These are phyloP conservation scores for Sporothrix sp. DNA, from an alignment of 2,329 filamentous ascomycete genomes.

Conservation along the genomic window DNA sequence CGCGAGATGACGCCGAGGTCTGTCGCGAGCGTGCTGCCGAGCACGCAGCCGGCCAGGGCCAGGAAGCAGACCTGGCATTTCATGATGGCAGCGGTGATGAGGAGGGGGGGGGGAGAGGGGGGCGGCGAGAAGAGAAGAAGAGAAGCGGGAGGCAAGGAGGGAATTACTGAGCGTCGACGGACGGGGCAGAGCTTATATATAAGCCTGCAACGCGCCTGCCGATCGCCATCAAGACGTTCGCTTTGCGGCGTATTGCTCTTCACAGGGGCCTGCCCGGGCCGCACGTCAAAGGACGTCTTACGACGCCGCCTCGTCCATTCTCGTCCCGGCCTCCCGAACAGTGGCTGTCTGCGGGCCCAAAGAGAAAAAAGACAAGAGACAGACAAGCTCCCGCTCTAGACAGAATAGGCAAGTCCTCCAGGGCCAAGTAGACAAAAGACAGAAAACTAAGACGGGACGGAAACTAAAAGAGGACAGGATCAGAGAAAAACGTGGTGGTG, in stretches of 20 bases:
- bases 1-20: constrained; percentile 24
- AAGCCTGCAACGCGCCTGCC: background rate
- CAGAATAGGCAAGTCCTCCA: background rate
- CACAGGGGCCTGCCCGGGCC: too few relatives aligned
- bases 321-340: too few relatives aligned
- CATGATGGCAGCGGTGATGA: background rate
- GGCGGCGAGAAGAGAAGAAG: background rate
- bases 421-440: too few relatives aligned
- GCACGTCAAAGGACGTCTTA: too few relatives aligned
- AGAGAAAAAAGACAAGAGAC: background rate
- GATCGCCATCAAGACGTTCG: background rate
- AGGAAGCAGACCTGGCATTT: constrained; percentile 8
- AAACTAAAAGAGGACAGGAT: background rate
- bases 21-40: constrained; percentile 17
- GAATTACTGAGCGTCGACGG: background rate
- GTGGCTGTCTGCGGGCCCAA: too few relatives aligned
- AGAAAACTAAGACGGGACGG: background rate
- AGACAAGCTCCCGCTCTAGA: background rate
- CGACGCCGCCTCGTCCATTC: too few relatives aligned
- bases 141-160: background rate
- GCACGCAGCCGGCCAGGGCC: constrained; percentile 8
- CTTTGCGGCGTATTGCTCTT: too few relatives aligned
- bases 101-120: background rate
- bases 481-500: background rate
- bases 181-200: constrained; percentile 1